Evolutionary conservation across 352 stramenopile genomes (phyloP).

Genomic region (Elongisporangium prolatum): DNA sequence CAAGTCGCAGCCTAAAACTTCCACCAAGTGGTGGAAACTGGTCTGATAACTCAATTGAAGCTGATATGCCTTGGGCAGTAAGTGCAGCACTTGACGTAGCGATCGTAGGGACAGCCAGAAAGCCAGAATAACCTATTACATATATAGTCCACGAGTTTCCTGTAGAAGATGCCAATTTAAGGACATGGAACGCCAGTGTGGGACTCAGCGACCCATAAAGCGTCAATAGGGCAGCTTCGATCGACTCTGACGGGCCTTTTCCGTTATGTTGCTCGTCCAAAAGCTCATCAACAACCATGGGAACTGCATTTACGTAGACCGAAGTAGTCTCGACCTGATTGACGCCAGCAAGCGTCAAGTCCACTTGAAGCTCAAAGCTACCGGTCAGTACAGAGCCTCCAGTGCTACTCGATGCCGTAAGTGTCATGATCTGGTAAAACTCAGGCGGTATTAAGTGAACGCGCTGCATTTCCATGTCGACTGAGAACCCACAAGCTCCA

Average conservation of each 20-base stretch:
- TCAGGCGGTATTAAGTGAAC: constrained; percentile 7
- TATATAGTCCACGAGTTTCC: neutral
- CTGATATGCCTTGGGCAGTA: neutral
- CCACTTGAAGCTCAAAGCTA: constrained; percentile 16
- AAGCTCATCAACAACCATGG: constrained; percentile 24
- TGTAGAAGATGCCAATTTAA: constrained; percentile 2
- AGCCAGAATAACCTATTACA: neutral
- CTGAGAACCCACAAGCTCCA: constrained; percentile 6
- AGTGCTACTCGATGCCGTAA: constrained; percentile 7
- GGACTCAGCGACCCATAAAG: constrained; percentile 11
- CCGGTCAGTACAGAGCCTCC: constrained; percentile 6
- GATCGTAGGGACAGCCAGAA: neutral
- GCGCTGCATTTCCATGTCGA: constrained; percentile 12
- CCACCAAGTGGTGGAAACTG: constrained; percentile 11
- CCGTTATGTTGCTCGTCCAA: constrained; percentile 18
- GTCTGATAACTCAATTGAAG: neutral
- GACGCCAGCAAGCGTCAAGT: constrained; percentile 3
- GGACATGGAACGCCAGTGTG: constrained; percentile 15
- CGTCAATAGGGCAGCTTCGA: constrained; percentile 18
- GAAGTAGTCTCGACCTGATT: neutral
- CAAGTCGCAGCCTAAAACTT: constrained; percentile 23
- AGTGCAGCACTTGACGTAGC: neutral
- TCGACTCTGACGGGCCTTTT: constrained; percentile 17
- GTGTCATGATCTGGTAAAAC: constrained; percentile 2
- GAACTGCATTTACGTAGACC: constrained; percentile 23